Evolutionary conservation across 2,329 filamentous ascomycete genomes (phyloP).

Genomic region (Colletotrichum plurivorum): DNA sequence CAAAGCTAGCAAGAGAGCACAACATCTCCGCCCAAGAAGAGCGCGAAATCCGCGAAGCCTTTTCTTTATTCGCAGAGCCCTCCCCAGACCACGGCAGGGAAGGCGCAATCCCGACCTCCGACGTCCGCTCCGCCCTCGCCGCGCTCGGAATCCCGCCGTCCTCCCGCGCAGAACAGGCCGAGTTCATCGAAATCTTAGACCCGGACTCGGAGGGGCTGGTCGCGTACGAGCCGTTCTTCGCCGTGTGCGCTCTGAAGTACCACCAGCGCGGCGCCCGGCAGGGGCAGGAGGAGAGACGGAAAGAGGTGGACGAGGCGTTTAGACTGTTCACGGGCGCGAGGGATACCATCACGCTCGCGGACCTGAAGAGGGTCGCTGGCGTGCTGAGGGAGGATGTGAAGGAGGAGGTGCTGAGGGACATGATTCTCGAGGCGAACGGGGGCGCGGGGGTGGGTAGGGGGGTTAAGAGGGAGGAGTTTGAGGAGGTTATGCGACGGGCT

Average conservation of each 20-base stretch:
- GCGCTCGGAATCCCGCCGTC: slow-evolving; percentile 84
- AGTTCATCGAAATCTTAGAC: slow-evolving; percentile 86
- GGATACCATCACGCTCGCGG: slow-evolving; percentile 80
- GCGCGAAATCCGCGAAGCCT: slow-evolving; percentile 91
- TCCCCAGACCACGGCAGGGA: slow-evolving; percentile 73
- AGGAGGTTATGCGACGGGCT: slow-evolving; percentile 86
- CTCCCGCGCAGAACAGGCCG: slow-evolving; percentile 75
- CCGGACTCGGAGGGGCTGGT: slow-evolving; percentile 85
- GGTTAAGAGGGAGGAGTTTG: slow-evolving; percentile 85
- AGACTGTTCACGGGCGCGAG: slow-evolving; percentile 76
- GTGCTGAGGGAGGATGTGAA: slow-evolving; percentile 87
- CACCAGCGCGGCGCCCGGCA: slow-evolving; percentile 67
- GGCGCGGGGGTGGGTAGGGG: slow-evolving; percentile 79
- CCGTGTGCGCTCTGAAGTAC: slow-evolving; percentile 89
- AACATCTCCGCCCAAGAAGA: slow-evolving; percentile 88
- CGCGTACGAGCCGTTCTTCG: slow-evolving; percentile 85
- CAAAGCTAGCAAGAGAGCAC: slow-evolving; percentile 93
- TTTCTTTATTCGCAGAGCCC: slow-evolving; percentile 82
- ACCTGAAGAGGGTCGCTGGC: slow-evolving; percentile 83
- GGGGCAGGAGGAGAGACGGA: slow-evolving; percentile 52
- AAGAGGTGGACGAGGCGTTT: slow-evolving; percentile 87
- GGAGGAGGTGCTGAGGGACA: slow-evolving; percentile 89
- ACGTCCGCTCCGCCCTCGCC: slow-evolving; percentile 80
- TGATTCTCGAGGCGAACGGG: slow-evolving; percentile 95
- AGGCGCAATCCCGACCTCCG: slow-evolving; percentile 76